phyloP scores from a whole-genome alignment of 495 filamentous ascomycete species.

The Penicillium coffeae region DNA sequence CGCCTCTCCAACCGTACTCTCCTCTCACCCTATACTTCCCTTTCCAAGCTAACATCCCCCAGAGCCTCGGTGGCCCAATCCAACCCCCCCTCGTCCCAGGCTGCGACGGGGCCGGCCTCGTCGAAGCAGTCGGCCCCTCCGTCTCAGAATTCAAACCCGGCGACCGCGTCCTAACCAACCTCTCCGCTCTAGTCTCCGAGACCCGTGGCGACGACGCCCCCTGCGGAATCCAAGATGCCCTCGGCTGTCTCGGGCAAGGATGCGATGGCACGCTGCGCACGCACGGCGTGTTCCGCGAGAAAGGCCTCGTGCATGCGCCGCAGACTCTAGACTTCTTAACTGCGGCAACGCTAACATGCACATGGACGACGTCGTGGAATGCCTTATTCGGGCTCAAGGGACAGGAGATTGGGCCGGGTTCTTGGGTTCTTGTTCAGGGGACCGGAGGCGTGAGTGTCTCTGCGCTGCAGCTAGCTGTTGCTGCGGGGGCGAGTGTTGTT shows the following conservation, averaged over 20 bases:
- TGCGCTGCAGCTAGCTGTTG: constrained; percentile 37
- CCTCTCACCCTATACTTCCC: neutral
- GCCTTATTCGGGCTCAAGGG: constrained; percentile 32
- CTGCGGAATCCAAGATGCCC: constrained; percentile 49
- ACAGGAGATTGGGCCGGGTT: constrained; percentile 48
- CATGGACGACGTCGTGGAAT: constrained; percentile 34
- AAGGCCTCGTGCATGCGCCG: constrained; percentile 54
- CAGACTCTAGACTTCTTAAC: constrained; percentile 48
- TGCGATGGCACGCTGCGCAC: constrained; percentile 58
- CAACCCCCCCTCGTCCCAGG: constrained; percentile 7
- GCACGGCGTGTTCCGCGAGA: constrained; percentile 49
- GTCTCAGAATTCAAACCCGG: constrained; percentile 57
- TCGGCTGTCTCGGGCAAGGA: constrained; percentile 54
- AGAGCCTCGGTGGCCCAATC: neutral
- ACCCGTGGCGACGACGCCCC: constrained; percentile 10
- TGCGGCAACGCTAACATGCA: constrained; percentile 52
- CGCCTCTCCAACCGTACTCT: constrained; percentile 10
- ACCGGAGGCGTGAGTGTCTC: constrained; percentile 66
- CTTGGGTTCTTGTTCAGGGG: constrained; percentile 59
- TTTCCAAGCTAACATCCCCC: no score
- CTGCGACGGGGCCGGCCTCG: constrained; percentile 39
- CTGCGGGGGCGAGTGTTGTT: constrained; percentile 32
- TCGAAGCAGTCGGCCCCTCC: constrained; percentile 39
- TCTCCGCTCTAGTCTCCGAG: neutral
- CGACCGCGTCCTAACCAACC: constrained; percentile 56